A percentile compares a stretch with the other conserved stretches of the same genome.
These are phyloP conservation scores for Ogataea naganishii DNA, from an alignment of 805 yeast species.

Conservation along the genomic window DNA sequence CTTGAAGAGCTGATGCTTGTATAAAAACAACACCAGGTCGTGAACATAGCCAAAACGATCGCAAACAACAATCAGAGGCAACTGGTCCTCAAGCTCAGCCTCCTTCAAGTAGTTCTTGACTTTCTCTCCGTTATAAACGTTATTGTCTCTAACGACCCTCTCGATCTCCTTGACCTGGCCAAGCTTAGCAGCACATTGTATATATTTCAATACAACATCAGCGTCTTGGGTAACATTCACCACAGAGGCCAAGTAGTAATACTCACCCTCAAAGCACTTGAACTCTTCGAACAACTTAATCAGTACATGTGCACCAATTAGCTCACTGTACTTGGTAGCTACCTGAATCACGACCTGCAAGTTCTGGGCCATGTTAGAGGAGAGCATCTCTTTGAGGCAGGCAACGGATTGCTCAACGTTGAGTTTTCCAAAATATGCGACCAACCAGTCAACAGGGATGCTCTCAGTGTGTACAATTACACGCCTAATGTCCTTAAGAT, in stretches of 20 bases:
- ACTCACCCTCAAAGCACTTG: conserved; percentile 87
- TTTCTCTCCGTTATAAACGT: conserved; percentile 91
- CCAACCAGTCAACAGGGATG: conserved; percentile 90
- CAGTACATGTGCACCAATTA: conserved; percentile 77
- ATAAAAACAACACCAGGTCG: conserved; percentile 85
- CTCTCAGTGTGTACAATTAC: conserved; percentile 82
- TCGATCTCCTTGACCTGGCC: conserved; percentile 93
- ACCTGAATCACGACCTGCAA: conserved; percentile 92
- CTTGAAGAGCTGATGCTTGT: conserved; percentile 92
- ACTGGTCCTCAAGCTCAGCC: conserved; percentile 86
- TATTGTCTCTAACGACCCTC: conserved; percentile 90
- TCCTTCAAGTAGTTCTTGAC: conserved; percentile 96
- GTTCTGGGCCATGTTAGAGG: conserved; percentile 72
- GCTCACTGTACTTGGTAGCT: conserved; percentile 91
- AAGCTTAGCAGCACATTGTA: conserved; percentile 85
- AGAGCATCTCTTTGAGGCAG: conserved; percentile 80
- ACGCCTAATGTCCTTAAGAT: conserved; percentile 90
- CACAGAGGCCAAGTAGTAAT: conserved; percentile 86
- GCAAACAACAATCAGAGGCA: conserved; percentile 93
- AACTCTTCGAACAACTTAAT: conserved; percentile 90
- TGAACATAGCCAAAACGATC: conserved; percentile 88
- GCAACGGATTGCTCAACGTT: conserved; percentile 90
- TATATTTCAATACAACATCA: conserved; percentile 92
- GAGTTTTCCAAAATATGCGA: conserved; percentile 83
- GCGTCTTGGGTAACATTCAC: conserved; percentile 92